Evolutionary conservation across 306 rosid species (phyloP).

Genomic region (Rosa chinensis): DNA sequence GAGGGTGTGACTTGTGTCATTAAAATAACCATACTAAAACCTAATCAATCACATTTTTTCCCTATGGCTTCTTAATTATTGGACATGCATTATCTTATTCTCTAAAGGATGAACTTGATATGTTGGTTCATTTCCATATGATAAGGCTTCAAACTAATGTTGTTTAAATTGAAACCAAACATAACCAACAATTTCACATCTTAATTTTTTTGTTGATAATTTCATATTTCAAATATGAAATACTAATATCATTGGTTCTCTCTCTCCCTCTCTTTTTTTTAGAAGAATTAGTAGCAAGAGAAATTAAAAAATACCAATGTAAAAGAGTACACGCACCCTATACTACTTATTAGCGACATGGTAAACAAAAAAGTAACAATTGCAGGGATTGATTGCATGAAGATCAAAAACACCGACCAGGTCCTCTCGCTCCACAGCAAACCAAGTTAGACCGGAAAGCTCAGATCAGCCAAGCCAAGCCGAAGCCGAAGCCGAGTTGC

Average conservation of each 20-base stretch:
- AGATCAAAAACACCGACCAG: not conserved
- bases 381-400: not conserved
- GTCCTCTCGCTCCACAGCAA: not conserved
- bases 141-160: not conserved
- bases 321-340: not conserved
- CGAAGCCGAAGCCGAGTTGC: conserved; percentile 19
- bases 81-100: no score
- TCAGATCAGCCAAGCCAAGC: not conserved
- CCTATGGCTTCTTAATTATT: not conserved
- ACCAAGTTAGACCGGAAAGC: not conserved
- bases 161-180: no score
- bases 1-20: no score
- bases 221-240: not conserved
- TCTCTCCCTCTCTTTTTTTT: no score
- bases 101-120: not conserved
- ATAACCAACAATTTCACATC: no score
- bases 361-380: not conserved
- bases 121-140: not conserved
- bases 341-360: not conserved
- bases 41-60: not conserved
- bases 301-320: no score
- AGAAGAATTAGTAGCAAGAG: no score
- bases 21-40: no score
- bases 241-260: no score
- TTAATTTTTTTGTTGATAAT: no score